Evolutionary conservation across 371 early-diverging fungal genomes (phyloP).

Genomic region (Rhizopus delemar): DNA sequence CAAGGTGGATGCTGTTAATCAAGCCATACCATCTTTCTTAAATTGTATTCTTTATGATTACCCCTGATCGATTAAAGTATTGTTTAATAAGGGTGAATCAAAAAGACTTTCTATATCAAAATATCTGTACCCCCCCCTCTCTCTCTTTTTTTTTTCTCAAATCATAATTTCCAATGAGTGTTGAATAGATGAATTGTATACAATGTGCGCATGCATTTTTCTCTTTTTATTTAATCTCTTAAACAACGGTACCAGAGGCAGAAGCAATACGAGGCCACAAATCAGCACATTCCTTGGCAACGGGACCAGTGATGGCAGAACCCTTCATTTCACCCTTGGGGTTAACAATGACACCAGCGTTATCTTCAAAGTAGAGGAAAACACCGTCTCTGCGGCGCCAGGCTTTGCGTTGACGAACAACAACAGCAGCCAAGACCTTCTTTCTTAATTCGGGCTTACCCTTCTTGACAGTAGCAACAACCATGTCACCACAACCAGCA

Average conservation of each 20-base stretch:
- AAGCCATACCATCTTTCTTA: too few relatives aligned
- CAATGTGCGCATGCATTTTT: neutral
- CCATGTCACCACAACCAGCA: slow-evolving; percentile 99
- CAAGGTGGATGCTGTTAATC: slow-evolving; percentile 35
- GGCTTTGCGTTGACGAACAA: slow-evolving; percentile 99
- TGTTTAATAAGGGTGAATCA: too few relatives aligned
- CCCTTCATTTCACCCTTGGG: slow-evolving; percentile 99
- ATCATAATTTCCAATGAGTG: too few relatives aligned
- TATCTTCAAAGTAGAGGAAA: slow-evolving; percentile 96
- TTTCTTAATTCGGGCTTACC: slow-evolving; percentile 99
- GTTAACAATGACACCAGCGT: slow-evolving; percentile 63
- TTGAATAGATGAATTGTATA: too few relatives aligned
- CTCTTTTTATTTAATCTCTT: slow-evolving; percentile 13
- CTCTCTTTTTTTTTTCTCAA: too few relatives aligned
- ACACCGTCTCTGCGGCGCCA: slow-evolving; percentile 99
- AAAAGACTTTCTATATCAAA: too few relatives aligned
- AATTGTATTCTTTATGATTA: too few relatives aligned
- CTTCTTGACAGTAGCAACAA: slow-evolving; percentile 99
- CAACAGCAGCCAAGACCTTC: slow-evolving; percentile 99
- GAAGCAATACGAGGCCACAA: slow-evolving; percentile 99
- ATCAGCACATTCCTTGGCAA: slow-evolving; percentile 99
- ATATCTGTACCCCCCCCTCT: too few relatives aligned
- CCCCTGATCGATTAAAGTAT: too few relatives aligned
- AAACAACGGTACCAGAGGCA: slow-evolving; percentile 88
- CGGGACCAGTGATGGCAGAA: slow-evolving; percentile 99